A percentile compares a stretch with the other conserved stretches of the same genome.
phyloP scores from a whole-genome alignment of 345 rosid species.

The Jatropha curcas region DNA sequence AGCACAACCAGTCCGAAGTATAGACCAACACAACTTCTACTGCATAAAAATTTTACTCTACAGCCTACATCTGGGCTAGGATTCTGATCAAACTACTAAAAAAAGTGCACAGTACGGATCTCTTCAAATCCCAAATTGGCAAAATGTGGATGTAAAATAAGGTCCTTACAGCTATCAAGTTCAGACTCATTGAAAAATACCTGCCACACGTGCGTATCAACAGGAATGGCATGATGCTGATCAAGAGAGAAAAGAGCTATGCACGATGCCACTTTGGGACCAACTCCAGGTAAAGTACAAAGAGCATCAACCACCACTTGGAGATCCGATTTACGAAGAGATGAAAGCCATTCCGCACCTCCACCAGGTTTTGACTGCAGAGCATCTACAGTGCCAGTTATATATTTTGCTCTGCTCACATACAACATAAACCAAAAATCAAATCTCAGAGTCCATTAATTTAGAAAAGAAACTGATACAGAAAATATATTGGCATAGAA shows the following conservation, averaged over 20 bases:
- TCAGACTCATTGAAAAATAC: slow-evolving; percentile 37
- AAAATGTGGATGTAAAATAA: background rate
- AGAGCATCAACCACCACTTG: slow-evolving; percentile 61
- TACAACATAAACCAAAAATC: slow-evolving; percentile 20
- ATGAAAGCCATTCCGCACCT: slow-evolving; percentile 75
- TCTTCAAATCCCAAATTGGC: background rate
- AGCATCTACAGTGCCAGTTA: slow-evolving; percentile 61
- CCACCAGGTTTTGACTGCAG: slow-evolving; percentile 75
- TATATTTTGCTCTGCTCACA: slow-evolving; percentile 76
- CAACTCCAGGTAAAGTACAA: slow-evolving; percentile 87
- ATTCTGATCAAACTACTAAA: background rate
- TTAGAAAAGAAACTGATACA: background rate
- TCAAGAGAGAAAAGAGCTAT: slow-evolving; percentile 92
- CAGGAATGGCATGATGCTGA: slow-evolving; percentile 91
- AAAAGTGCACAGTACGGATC: background rate
- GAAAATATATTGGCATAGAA: background rate
- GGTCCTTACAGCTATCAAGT: background rate
- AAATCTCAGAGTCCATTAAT: slow-evolving; percentile 4
- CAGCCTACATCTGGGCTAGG: background rate
- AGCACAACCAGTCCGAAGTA: background rate
- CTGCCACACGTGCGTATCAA: slow-evolving; percentile 97
- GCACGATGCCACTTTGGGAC: slow-evolving; percentile 94
- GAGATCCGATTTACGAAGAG: slow-evolving; percentile 72
- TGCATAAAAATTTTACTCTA: background rate
- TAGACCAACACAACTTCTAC: background rate